Base-by-base conservation (phyloP, 2,329 filamentous ascomycete genomes). In the Scytalidium lignicola region DNA sequence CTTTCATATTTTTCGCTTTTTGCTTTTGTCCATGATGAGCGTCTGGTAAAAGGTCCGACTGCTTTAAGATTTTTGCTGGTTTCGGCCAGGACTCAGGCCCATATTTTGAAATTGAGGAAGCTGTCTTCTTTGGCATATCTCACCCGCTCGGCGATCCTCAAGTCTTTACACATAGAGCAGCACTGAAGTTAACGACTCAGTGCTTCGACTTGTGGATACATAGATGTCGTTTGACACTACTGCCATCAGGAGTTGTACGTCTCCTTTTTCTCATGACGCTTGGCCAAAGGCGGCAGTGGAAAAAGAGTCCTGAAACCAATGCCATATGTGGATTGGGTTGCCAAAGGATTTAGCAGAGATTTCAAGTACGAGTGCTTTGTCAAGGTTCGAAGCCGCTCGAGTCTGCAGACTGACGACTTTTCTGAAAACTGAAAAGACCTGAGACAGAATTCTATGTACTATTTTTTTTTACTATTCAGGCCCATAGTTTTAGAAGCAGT, bases 391-490 rank as follows among this genome's bases (percentile, higher is more conserved):
- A 65, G 53, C 63, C 64, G 66, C 60, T 52, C 40, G 55, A 61
- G 57, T 46, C 48, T 54, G 64, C 64, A 64, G 65, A 50, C 52
- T 72, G 69, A 70, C 58, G 69, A 67, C 63, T 58, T 44, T 48
- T 47, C n/a, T 67, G 67, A 64, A 76, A 79, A 86, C 82, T 86
- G 82, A 86, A 86, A 87, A 88, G 83, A 87, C 78, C 84, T 87
- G 84, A 88, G 75, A 73, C 73, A 58, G 51, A 49, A 55, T 43
- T 41, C 28, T n/a, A 37, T 37, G n/a, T 37, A 5, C 7, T 37
- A 41, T n/a, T 29, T 50, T 29, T 26, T 17, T 26, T 44, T 19
- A n/a, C 6, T 12, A 17, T 41, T 40, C 22, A 19, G 13, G 26
- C 26, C 26, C 32, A n/a, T 37, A 17, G 10, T 5, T n/a, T 13